Conservation (phyloP, 192 early-diverging fungal species). For the Linnemannia elongata region DNA sequence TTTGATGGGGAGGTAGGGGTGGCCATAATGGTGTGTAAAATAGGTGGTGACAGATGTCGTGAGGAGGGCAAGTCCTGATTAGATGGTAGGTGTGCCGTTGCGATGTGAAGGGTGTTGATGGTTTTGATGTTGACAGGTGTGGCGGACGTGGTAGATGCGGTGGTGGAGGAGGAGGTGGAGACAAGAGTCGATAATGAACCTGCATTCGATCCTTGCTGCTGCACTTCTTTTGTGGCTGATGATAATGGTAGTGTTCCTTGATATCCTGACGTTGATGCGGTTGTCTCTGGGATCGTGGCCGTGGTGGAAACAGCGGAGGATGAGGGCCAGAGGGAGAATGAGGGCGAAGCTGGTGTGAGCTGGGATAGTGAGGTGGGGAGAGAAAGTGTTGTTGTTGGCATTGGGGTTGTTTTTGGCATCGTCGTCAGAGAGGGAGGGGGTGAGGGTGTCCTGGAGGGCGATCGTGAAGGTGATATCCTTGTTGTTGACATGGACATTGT, state of each 20-base stretch:
- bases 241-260: conserved; percentile 12
- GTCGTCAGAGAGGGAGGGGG: conserved; percentile 13
- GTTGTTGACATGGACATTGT: conserved; percentile 25
- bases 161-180: neutral
- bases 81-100: neutral
- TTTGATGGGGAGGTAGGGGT: conserved; percentile 30
- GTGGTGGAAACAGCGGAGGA: conserved; percentile 7
- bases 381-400: neutral
- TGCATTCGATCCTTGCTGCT: conserved; percentile 32
- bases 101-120: conserved; percentile 2
- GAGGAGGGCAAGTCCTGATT: conserved; percentile 16
- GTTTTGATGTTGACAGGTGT: neutral
- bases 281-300: conserved; percentile 31
- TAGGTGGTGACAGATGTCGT: conserved; percentile 20
- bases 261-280: conserved; percentile 31
- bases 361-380: conserved; percentile 15
- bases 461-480: conserved; percentile 32
- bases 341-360: conserved; percentile 8
- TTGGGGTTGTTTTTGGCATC: neutral
- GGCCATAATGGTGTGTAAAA: conserved; percentile 34
- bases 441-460: conserved; percentile 44
- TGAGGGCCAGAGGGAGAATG: conserved; percentile 7
- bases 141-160: neutral
- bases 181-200: conserved; percentile 49
- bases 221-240: conserved; percentile 14